These are phyloP conservation scores for Striga hermonthica DNA, from an alignment of 305 asterid species.

Conservation along the genomic window DNA sequence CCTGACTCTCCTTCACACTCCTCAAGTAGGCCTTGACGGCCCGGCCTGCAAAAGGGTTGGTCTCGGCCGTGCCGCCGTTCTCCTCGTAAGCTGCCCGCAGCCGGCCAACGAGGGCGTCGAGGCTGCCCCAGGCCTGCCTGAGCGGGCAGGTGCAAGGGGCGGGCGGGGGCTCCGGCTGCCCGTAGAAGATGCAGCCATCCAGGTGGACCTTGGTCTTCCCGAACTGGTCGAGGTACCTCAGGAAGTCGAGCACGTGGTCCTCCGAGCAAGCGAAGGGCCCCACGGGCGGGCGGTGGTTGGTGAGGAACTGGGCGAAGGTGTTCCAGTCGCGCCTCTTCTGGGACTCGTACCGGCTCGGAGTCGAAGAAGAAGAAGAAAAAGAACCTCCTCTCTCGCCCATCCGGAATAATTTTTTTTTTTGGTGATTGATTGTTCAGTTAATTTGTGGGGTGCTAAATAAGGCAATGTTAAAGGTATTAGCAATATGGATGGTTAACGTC, in stretches of 20 bases:
- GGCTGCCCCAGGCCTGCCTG: constrained; percentile 75
- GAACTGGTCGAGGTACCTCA: constrained; percentile 58
- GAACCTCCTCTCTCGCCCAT: too few relatives aligned
- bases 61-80: constrained; percentile 66
- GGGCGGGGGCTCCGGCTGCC: constrained; percentile 71
- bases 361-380: neutral
- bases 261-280: constrained; percentile 51
- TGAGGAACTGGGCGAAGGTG: constrained; percentile 68
- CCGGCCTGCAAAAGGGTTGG: constrained; percentile 61
- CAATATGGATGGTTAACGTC: too few relatives aligned
- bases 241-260: constrained; percentile 61
- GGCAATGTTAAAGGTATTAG: too few relatives aligned
- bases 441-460: too few relatives aligned
- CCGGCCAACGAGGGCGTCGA: constrained; percentile 59
- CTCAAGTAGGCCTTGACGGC: constrained; percentile 54
- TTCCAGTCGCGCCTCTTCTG: constrained; percentile 73
- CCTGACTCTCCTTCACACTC: constrained; percentile 68
- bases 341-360: constrained; percentile 64
- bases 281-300: constrained; percentile 60
- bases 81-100: constrained; percentile 71
- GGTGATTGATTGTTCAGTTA: too few relatives aligned
- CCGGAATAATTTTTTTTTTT: too few relatives aligned
- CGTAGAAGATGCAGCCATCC: constrained; percentile 67
- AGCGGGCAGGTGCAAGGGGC: constrained; percentile 70
- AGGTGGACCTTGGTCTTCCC: constrained; percentile 70